These are phyloP conservation scores for Camellia sinensis DNA, from an alignment of 148 eudicot genomes.

Conservation along the genomic window DNA sequence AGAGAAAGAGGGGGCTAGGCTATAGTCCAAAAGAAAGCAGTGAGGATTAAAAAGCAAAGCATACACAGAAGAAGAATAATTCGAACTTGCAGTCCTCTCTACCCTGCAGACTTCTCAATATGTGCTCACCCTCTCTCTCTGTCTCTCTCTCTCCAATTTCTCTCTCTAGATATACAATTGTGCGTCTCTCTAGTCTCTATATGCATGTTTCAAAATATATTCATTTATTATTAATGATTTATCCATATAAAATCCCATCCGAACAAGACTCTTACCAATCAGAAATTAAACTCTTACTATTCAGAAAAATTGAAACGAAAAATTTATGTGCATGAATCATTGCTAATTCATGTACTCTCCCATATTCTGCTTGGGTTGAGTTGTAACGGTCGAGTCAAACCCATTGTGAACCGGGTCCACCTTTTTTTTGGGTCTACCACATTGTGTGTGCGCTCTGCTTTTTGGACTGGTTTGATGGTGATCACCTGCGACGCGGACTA, in stretches of 20 bases:
- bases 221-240: background rate
- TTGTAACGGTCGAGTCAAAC: background rate
- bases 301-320: too few relatives aligned
- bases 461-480: background rate
- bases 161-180: background rate
- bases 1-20: background rate
- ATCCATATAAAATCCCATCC: too few relatives aligned
- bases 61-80: conserved; percentile 37
- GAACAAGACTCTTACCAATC: too few relatives aligned
- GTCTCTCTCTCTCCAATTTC: background rate
- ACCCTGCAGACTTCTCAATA: conserved; percentile 19
- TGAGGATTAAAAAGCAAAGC: conserved; percentile 11
- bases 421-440: background rate
- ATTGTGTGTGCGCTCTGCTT: background rate
- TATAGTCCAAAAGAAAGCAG: conserved; percentile 6
- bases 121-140: conserved; percentile 4
- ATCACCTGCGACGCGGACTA: conserved; percentile 3
- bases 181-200: background rate
- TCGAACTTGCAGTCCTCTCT: conserved; percentile 41
- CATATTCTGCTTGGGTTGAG: background rate
- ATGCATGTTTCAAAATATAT: background rate
- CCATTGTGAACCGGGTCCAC: background rate
- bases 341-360: too few relatives aligned
- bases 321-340: too few relatives aligned
- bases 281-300: too few relatives aligned